These are phyloP conservation scores for Eimeria tenella DNA, from an alignment of 169 alveolate species.

Conservation along the genomic window DNA sequence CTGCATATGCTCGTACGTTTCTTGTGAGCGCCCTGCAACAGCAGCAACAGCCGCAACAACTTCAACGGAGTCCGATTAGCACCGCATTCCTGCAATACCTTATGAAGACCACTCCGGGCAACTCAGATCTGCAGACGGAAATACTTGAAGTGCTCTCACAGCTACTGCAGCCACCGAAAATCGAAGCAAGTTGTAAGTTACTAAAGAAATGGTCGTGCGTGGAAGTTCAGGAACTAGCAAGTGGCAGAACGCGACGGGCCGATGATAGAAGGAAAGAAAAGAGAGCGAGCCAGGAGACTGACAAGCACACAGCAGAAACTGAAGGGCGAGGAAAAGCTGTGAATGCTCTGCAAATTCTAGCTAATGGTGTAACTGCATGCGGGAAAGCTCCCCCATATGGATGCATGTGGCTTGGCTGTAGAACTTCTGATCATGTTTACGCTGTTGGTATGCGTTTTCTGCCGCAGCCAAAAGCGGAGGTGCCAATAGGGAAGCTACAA, in stretches of 20 bases:
- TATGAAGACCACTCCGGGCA: slow-evolving; percentile 50
- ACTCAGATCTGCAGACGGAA: slow-evolving; percentile 47
- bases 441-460: neutral
- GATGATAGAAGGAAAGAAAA: neutral
- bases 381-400: too few species aligned
- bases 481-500: slow-evolving; percentile 1
- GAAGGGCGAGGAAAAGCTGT: neutral
- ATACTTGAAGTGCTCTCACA: slow-evolving; percentile 56
- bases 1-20: slow-evolving; percentile 44
- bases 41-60: slow-evolving; percentile 64
- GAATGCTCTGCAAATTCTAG: neutral
- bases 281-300: neutral
- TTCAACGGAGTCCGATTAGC: slow-evolving; percentile 19
- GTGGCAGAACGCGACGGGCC: neutral
- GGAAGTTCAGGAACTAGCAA: too few species aligned
- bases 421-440: neutral
- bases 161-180: slow-evolving; percentile 58
- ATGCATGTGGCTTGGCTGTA: neutral
- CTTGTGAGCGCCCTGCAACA: slow-evolving; percentile 31
- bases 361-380: too few species aligned
- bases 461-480: slow-evolving; percentile 45
- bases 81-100: slow-evolving; percentile 65
- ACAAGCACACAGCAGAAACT: neutral
- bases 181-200: slow-evolving; percentile 29
- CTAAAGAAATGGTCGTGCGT: neutral